Percentiles rank a stretch among this genome's conserved stretches.
Evolutionary conservation across 2,329 filamentous ascomycete species (phyloP).

Genomic region (Fusarium pilosicola): DNA sequence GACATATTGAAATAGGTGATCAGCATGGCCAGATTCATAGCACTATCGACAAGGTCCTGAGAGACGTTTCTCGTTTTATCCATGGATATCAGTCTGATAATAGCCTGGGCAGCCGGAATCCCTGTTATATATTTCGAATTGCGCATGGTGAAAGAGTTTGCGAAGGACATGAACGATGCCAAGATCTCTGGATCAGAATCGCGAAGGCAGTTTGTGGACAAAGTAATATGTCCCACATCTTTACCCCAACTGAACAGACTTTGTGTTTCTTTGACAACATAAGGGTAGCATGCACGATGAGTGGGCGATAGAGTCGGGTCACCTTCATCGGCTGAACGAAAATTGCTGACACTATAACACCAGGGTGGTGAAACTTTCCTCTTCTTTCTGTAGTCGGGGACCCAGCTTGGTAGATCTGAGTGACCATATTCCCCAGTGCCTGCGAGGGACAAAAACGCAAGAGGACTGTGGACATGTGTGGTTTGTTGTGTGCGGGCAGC

Average conservation of each 20-base stretch:
- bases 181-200: neutral
- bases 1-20: constrained; percentile 1
- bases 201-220: neutral
- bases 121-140: neutral
- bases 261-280: neutral
- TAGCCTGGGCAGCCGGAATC: neutral
- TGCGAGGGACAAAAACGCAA: constrained; percentile 4
- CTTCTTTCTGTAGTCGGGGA: neutral
- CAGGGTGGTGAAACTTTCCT: neutral
- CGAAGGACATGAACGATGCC: constrained; percentile 6
- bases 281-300: neutral
- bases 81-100: neutral
- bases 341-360: neutral
- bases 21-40: constrained; percentile 8
- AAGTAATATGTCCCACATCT: neutral
- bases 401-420: constrained; percentile 8
- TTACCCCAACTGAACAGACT: neutral
- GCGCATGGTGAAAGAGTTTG: constrained; percentile 1
- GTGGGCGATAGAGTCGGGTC: neutral
- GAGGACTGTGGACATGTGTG: neutral
- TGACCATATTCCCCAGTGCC: neutral
- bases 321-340: neutral
- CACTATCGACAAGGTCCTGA: neutral
- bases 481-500: neutral
- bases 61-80: neutral